A percentile compares a stretch with the other conserved stretches of the same genome.
These are phyloP conservation scores for Epichloe uncinata DNA, from an alignment of 2,329 filamentous ascomycete genomes.

Conservation along the genomic window DNA sequence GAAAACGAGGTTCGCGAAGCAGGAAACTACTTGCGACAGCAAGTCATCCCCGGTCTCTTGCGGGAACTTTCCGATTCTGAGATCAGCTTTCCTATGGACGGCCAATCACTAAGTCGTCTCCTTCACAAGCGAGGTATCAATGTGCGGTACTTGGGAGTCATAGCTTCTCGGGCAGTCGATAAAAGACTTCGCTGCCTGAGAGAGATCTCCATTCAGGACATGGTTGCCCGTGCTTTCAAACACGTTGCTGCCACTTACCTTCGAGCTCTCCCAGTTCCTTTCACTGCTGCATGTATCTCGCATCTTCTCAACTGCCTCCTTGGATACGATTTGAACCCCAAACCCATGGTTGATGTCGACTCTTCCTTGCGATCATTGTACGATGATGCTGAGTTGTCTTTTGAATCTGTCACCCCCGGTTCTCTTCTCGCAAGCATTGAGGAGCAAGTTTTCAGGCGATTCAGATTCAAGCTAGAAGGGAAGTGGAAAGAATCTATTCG, in stretches of 20 bases:
- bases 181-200: conserved; percentile 64
- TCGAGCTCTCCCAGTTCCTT: conserved; percentile 62
- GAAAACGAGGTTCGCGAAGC: conserved; percentile 80
- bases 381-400: conserved; percentile 67
- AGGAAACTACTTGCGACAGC: conserved; percentile 62
- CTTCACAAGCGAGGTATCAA: conserved; percentile 97
- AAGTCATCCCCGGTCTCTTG: conserved; percentile 72
- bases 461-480: conserved; percentile 57
- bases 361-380: conserved; percentile 62
- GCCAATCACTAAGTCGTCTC: conserved; percentile 74
- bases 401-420: conserved; percentile 65
- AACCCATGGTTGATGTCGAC: conserved; percentile 68
- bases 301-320: conserved; percentile 92
- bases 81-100: conserved; percentile 96
- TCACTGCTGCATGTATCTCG: conserved; percentile 66
- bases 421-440: conserved; percentile 56
- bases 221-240: conserved; percentile 93
- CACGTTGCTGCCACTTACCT: conserved; percentile 73
- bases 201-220: conserved; percentile 73
- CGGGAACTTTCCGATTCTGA: conserved; percentile 84
- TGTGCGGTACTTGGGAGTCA: conserved; percentile 81
- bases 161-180: conserved; percentile 58
- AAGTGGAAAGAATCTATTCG: conserved; percentile 57
- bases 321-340: conserved; percentile 60
- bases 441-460: conserved; percentile 58